phyloP scores from a whole-genome alignment of 441 rosid genomes.

The Cnidoscolus chayamansa region DNA sequence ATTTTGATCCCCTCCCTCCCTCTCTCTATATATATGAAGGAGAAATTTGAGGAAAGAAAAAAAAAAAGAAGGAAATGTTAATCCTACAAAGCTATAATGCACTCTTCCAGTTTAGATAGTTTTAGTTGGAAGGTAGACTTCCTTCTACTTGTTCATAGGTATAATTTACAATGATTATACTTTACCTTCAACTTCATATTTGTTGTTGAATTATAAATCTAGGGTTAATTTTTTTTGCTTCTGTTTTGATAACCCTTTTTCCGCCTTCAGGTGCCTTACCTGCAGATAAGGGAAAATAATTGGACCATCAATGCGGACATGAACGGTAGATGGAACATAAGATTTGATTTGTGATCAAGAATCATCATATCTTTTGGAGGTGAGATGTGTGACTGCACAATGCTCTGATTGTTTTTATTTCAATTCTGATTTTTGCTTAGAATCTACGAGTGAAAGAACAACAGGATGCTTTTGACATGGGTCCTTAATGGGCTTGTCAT shows the following conservation, averaged over 20 bases:
- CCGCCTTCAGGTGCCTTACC: conserved; percentile 61
- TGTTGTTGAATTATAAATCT: neutral
- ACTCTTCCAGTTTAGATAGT: neutral
- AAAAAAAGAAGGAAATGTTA: neutral
- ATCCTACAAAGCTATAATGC: neutral
- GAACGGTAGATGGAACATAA: conserved; percentile 77
- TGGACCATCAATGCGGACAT: conserved; percentile 77
- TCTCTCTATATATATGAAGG: too few relatives aligned
- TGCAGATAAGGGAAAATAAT: conserved; percentile 88
- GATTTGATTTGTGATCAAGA: conserved; percentile 60
- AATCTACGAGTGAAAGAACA: conserved; percentile 18
- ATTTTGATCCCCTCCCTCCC: neutral
- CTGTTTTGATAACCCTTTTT: neutral
- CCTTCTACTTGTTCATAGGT: neutral
- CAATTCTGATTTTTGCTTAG: conserved; percentile 12
- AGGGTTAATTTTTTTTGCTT: neutral
- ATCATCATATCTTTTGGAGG: conserved; percentile 15
- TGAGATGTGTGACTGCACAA: conserved; percentile 27
- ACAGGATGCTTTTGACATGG: neutral
- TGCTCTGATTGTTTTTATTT: conserved; percentile 22
- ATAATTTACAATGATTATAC: neutral
- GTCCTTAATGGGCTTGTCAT: neutral
- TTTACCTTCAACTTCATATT: neutral
- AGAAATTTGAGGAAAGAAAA: neutral
- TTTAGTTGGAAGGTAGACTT: neutral